These are phyloP conservation scores for Fistulifera pelliculosa DNA, from an alignment of 108 stramenopile species.

Conservation along the genomic window DNA sequence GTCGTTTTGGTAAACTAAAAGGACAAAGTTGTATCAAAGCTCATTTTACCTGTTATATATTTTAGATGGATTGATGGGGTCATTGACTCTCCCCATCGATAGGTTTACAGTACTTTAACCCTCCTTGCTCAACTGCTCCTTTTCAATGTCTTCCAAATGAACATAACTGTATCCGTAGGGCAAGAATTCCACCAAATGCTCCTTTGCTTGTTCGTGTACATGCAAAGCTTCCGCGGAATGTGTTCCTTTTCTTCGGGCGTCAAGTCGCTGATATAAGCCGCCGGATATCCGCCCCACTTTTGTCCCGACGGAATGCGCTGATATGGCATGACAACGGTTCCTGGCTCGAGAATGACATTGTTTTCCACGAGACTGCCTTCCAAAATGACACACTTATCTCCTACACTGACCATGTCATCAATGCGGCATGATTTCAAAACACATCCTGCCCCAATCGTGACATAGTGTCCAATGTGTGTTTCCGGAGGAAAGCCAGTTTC, in stretches of 20 bases:
- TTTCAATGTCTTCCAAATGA: constrained; percentile 83
- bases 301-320: constrained; percentile 79
- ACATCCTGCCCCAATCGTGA: constrained; percentile 70
- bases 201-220: constrained; percentile 57
- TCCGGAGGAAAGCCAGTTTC: constrained; percentile 77
- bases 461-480: constrained; percentile 78
- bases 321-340: constrained; percentile 84
- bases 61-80: no score
- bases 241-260: constrained; percentile 60
- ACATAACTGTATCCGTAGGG: constrained; percentile 79
- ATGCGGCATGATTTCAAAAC: constrained; percentile 76
- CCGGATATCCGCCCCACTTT: constrained; percentile 91
- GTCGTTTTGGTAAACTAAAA: constrained; percentile 2
- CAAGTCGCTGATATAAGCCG: constrained; percentile 61
- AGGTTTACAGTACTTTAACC: background rate
- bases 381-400: constrained; percentile 82
- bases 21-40: no score
- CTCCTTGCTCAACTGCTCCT: constrained; percentile 13
- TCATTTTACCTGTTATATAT: no score
- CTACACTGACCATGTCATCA: constrained; percentile 75
- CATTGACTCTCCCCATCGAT: no score
- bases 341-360: constrained; percentile 79
- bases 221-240: constrained; percentile 55
- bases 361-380: constrained; percentile 85
- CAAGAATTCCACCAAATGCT: constrained; percentile 85